Evolutionary conservation across 148 eudicot species (phyloP), one percentile per base, ranked within the genome.

Genomic region (Cornus kousa): DNA sequence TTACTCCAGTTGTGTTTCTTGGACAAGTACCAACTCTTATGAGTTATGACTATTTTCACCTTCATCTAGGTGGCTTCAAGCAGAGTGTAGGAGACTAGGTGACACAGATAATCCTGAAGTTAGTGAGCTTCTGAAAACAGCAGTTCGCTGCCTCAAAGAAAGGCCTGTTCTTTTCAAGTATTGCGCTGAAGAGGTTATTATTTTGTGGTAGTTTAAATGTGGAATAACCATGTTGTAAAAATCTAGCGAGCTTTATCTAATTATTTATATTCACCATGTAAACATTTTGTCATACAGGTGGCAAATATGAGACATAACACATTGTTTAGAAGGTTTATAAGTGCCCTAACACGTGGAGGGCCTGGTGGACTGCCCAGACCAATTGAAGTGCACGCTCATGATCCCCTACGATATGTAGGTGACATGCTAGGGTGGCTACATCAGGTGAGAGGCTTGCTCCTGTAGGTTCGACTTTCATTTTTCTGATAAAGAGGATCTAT

Each of bases 281-380:
- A 14, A 22, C 75, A 71, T 71, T 68, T 67, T n/a, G 20, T 65
- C 62, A 22, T 74, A 23, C 79, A 96, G 99, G 95, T 96, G 9
- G 99, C 98, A 85, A 96, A 96, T 87, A 90, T 93, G 98, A 93
- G 99, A 77, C 99, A 96, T 77, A 92, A 93, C 74, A 98, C 99
- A 73, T 77, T 96, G 76, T 96, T 96, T 75, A 88, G 98, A 87
- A 92, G 97, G 86, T 96, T 96, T 86, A 93, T 96, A 71, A 93
- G 94, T 75, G 99, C 99, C 83, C 95, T 96, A 82, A 96, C 99
- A 70, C 99, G 99, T 85, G 99, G 99, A 77, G 99, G 99, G 80
- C 99, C 99, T 80, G 95, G 98, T 80, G 99, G 99, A 77, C 82
- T 96, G 85, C 99, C 99, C 80, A 89, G 99, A 84, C 98, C 99